phyloP scores from a whole-genome alignment of 768 basidiomycete species.

The Mycena rosella region DNA sequence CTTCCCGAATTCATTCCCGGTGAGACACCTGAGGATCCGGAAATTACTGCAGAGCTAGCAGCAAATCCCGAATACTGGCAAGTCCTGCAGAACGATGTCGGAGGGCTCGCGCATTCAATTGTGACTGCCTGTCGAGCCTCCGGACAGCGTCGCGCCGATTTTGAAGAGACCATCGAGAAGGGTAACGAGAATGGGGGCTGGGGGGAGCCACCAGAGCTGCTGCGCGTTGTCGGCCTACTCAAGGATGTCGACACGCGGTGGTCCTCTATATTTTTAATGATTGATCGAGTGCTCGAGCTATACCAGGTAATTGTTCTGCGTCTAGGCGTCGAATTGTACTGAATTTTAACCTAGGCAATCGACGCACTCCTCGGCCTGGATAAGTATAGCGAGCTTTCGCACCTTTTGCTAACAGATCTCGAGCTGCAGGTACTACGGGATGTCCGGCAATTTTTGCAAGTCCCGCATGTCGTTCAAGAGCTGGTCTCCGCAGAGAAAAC shows the following conservation, averaged over 20 bases:
- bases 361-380: constrained; percentile 14
- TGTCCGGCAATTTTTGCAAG: constrained; percentile 37
- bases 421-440: constrained; percentile 38
- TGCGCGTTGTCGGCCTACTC: constrained; percentile 38
- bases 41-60: background rate
- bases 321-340: constrained; percentile 13
- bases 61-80: background rate
- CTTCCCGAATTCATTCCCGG: background rate
- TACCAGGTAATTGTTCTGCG: constrained; percentile 32
- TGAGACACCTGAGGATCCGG: background rate
- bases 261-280: constrained; percentile 50
- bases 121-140: constrained; percentile 31
- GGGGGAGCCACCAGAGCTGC: background rate
- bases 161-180: constrained; percentile 18
- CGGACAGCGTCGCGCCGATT: constrained; percentile 23
- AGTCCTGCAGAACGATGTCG: background rate
- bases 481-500: constrained; percentile 45
- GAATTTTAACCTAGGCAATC: constrained; percentile 11
- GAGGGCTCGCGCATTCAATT: background rate
- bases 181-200: constrained; percentile 26
- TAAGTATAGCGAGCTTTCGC: constrained; percentile 20
- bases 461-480: constrained; percentile 43
- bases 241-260: constrained; percentile 40
- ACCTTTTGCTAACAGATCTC: background rate
- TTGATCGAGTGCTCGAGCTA: constrained; percentile 41